Evolutionary conservation across 2,329 filamentous ascomycete species (phyloP), one percentile per base, ranked within the genome.

Genomic region (Talaromyces sp.): DNA sequence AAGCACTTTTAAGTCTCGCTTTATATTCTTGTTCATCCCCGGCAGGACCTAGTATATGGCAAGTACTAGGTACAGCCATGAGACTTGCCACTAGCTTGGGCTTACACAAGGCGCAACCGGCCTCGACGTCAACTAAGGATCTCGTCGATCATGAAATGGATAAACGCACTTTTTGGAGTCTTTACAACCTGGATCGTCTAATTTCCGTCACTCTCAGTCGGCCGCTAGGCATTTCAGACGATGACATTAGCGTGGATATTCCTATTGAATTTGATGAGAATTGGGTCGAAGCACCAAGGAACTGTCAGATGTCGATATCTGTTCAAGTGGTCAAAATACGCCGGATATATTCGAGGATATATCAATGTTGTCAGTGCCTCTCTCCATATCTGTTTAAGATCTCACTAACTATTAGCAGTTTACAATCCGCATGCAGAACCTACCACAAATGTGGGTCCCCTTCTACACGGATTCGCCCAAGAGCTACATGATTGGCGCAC

Each of bases 81-180:
- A 74, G 76, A 8, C 70, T 79, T 37, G 73, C 77, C 1, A 76
- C 73, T 9, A 79, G 77, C 59, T 68, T 79, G 24, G 76, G 75
- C 11, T 60, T 79, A 16, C 77, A 79, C 66, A 78, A 77, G 57
- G 66, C 68, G 16, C 72, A 73, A 27, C 69, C 72, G 0, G 37
- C 50, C n/a, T 63, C 57, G 19, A 56, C 19, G n/a, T 47, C 57
- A 49, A 49, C 60, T 39, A 63, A 73, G 3, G 73, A 68, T 59
- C 33, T 73, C 50, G 58, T 73, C 8, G 77, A 79, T 54, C 73
- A 78, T 35, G 77, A 80, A 61, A 76, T 79, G 73, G 69, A 74
- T 2, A 80, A 79, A 63, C 75, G 78, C n/a, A 76, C 75, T 1
- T 80, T 80, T 65, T 80, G 78, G 78, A 78, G 77, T 68, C 70